A percentile compares a stretch with the other conserved stretches of the same genome.
These are phyloP conservation scores for Beauveria sp. DNA, from an alignment of 2,329 filamentous ascomycete genomes.

Conservation along the genomic window DNA sequence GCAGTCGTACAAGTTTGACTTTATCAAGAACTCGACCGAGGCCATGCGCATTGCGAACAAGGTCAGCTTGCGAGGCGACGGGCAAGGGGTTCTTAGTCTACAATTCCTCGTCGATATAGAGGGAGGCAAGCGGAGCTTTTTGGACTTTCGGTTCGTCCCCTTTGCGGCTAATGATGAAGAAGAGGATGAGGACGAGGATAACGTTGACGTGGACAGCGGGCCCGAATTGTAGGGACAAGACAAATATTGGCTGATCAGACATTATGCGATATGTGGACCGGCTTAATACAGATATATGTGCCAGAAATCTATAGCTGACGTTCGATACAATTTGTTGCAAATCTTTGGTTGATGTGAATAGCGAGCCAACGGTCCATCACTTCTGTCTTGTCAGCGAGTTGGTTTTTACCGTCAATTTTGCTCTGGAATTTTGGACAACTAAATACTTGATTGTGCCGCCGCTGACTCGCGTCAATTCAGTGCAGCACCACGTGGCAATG, in stretches of 20 bases:
- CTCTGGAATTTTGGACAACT: neutral
- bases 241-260: neutral
- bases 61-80: slow-evolving; percentile 81
- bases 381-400: neutral
- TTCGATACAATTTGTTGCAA: neutral
- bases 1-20: slow-evolving; percentile 78
- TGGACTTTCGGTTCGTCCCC: slow-evolving; percentile 78
- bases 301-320: neutral
- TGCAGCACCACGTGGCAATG: neutral
- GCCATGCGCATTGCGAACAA: slow-evolving; percentile 94
- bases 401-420: neutral
- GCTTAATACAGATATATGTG: neutral
- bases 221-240: neutral
- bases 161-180: slow-evolving; percentile 53
- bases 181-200: slow-evolving; percentile 26
- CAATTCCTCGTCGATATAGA: slow-evolving; percentile 95
- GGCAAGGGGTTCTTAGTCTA: slow-evolving; percentile 82
- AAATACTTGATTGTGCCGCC: neutral
- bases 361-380: neutral
- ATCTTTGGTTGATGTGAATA: neutral
- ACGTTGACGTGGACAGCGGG: slow-evolving; percentile 9
- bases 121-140: slow-evolving; percentile 59
- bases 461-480: neutral
- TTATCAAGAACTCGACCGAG: slow-evolving; percentile 76
- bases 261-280: neutral